phyloP scores from a whole-genome alignment of 2,329 filamentous ascomycete species.

The Epichloe glyceriae region DNA sequence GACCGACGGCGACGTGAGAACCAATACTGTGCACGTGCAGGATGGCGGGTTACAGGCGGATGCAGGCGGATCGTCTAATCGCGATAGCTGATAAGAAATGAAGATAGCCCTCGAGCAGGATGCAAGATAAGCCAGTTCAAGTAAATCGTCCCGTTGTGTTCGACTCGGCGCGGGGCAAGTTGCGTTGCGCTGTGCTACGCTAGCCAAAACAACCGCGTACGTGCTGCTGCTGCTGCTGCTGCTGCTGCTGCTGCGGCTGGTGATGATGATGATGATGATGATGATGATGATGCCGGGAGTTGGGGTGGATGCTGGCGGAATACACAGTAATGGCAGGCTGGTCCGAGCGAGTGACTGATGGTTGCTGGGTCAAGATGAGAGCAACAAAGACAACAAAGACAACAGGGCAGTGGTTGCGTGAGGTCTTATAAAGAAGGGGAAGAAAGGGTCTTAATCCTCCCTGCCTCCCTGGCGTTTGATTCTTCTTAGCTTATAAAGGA shows the following conservation, averaged over 20 bases:
- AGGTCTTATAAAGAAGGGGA: not conserved
- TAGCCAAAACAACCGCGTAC: not conserved
- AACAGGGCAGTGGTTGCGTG: not conserved
- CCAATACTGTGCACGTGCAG: not conserved
- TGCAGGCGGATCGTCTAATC: not conserved
- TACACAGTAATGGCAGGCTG: not conserved
- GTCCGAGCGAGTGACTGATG: not conserved
- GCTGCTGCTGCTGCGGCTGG: too few species aligned
- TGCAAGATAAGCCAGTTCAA: conserved; percentile 1
- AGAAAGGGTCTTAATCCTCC: not conserved
- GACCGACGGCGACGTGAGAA: not conserved
- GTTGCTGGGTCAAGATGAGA: not conserved
- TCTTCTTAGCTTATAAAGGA: not conserved
- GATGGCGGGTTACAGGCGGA: not conserved
- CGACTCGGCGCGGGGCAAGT: not conserved
- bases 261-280: not conserved
- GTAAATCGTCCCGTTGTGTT: not conserved
- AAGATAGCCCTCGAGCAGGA: not conserved
- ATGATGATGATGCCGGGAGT: not conserved
- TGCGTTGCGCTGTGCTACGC: not conserved
- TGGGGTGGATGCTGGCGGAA: not conserved
- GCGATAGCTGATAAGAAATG: not conserved
- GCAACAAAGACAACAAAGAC: not conserved
- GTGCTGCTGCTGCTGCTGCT: not conserved
- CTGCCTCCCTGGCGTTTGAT: conserved; percentile 4